phyloP scores from a whole-genome alignment of 2,329 filamentous ascomycete species.

The Claviceps maximensis region DNA sequence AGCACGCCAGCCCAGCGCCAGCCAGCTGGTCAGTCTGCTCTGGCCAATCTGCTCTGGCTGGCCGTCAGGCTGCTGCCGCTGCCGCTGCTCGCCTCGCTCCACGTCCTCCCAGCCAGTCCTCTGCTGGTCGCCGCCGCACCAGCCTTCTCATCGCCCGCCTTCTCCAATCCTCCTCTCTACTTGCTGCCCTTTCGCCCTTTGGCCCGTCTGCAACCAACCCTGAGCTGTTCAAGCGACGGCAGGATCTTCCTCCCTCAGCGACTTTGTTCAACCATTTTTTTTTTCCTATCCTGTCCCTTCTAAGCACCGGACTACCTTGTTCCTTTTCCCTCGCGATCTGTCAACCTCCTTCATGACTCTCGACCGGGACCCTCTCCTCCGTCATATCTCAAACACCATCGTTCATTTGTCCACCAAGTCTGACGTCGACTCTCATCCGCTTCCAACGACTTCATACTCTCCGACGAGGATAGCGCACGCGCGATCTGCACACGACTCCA shows the following conservation, averaged over 20 bases:
- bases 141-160: constrained; percentile 5
- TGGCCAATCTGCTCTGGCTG: not conserved
- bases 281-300: not conserved
- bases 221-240: not conserved
- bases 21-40: too few species aligned
- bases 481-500: not conserved
- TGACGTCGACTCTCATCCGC: not conserved
- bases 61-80: constrained; percentile 2
- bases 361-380: not conserved
- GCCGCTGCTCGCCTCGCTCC: not conserved
- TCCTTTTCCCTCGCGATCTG: not conserved
- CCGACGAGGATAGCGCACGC: constrained; percentile 2
- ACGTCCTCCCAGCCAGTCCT: too few species aligned
- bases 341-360: constrained; percentile 3
- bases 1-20: too few species aligned
- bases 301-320: not conserved
- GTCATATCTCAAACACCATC: constrained; percentile 2
- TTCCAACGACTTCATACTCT: constrained; percentile 6
- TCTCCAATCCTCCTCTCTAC: constrained; percentile 3
- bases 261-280: not conserved
- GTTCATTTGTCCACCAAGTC: constrained; percentile 1
- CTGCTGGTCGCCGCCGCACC: constrained; percentile 4
- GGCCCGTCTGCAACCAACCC: constrained; percentile 3
- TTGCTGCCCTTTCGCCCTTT: not conserved
- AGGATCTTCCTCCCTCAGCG: not conserved